These are phyloP conservation scores for Phytophthora cryptogea DNA, from an alignment of 352 stramenopile species.

Conservation along the genomic window DNA sequence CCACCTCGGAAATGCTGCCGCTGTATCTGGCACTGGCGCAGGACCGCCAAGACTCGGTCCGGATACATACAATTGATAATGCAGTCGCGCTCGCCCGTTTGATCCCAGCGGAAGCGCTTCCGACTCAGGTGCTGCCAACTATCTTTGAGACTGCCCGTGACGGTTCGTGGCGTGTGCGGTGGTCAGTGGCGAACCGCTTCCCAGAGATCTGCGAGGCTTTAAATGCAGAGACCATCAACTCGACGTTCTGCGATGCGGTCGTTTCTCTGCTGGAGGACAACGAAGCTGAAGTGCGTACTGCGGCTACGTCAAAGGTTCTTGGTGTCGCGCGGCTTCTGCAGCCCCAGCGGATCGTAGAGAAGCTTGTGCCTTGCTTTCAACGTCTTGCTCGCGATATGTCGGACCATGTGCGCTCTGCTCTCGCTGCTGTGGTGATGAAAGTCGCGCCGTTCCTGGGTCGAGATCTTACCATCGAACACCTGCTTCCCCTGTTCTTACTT, in stretches of 20 bases:
- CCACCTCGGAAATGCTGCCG: conserved; percentile 78
- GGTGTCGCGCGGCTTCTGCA: conserved; percentile 60
- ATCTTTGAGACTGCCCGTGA: conserved; percentile 94
- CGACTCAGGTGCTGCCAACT: conserved; percentile 87
- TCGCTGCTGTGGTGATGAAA: conserved; percentile 96
- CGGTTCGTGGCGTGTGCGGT: conserved; percentile 98
- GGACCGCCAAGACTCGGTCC: conserved; percentile 96
- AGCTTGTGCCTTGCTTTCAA: conserved; percentile 86
- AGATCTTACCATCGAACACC: conserved; percentile 93
- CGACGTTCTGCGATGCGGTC: conserved; percentile 86
- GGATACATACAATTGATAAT: conserved; percentile 97
- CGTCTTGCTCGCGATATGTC: conserved; percentile 96
- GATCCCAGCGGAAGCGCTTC: conserved; percentile 67
- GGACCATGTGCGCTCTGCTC: conserved; percentile 95
- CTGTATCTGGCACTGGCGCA: conserved; percentile 83
- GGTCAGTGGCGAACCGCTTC: conserved; percentile 97
- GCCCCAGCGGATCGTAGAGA: conserved; percentile 70
- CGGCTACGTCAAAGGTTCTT: conserved; percentile 91
- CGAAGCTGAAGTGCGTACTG: conserved; percentile 96
- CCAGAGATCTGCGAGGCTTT: conserved; percentile 92
- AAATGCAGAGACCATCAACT: conserved; percentile 66
- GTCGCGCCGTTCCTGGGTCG: conserved; percentile 93
- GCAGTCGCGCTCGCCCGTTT: conserved; percentile 94
- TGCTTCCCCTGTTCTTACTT: conserved; percentile 95
- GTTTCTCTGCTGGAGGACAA: conserved; percentile 96